Evolutionary conservation across 78 protist species (phyloP), one percentile per base, ranked within the genome.

Genomic region (Monosiga brevicollis): DNA sequence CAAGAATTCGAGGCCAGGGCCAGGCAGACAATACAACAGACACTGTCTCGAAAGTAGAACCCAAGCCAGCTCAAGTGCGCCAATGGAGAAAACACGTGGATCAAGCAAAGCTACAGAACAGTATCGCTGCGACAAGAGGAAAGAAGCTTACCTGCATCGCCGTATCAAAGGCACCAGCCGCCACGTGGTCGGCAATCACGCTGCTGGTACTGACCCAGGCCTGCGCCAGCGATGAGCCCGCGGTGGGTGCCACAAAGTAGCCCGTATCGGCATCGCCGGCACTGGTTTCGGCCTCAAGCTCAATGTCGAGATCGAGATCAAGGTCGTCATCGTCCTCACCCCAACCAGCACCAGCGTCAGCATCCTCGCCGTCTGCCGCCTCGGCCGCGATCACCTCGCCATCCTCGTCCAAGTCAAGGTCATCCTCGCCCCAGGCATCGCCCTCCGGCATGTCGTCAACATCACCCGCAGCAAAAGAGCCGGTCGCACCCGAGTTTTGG

Each of bases 91-190:
- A n/a, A n/a, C n/a, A n/a, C n/a, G n/a, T n/a, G n/a, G n/a, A n/a
- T n/a, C n/a, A n/a, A n/a, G n/a, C n/a, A n/a, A n/a, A n/a, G n/a
- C n/a, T n/a, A n/a, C n/a, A n/a, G n/a, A n/a, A n/a, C n/a, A n/a
- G n/a, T n/a, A n/a, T n/a, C n/a, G n/a, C n/a, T n/a, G n/a, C n/a
- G n/a, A n/a, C n/a, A n/a, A n/a, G n/a, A n/a, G n/a, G n/a, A n/a
- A n/a, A n/a, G n/a, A n/a, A n/a, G 6, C 62, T 6, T 49, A 49
- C 62, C 29, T 71, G 82, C 92, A 93, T 86, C 36, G 96, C 97
- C 20, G 86, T 34, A 40, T 90, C 96, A 79, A 97, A 96, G 6
- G 91, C 43, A 23, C 98, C 98, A 1, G 97, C 96, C 0, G 98
- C 95, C 26, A 84, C 81, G 78, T 94, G 98, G 74, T 95, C 98